These are phyloP conservation scores for Kuraishia hungarica DNA, from an alignment of 805 yeast species.

Conservation along the genomic window DNA sequence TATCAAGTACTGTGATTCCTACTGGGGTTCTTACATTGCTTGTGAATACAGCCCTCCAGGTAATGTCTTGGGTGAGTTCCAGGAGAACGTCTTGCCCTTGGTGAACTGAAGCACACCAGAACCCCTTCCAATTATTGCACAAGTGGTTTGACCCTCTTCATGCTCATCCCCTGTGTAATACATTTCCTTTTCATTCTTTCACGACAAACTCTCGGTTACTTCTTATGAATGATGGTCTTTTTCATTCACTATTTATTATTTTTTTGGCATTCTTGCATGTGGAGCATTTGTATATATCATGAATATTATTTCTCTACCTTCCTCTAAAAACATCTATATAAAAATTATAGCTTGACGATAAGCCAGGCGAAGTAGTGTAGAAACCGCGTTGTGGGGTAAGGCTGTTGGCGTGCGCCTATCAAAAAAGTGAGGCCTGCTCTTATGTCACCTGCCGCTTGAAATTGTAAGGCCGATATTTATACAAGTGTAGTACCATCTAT, in stretches of 20 bases:
- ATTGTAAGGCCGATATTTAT: background rate
- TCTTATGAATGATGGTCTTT: background rate
- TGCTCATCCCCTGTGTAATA: background rate
- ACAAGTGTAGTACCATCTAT: background rate
- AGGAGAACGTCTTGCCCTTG: constrained; percentile 24
- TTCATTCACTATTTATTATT: background rate
- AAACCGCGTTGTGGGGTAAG: background rate
- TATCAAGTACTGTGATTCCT: constrained; percentile 42
- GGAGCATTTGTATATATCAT: background rate
- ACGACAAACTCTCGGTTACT: background rate
- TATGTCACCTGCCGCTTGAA: no score
- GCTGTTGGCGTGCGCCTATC: background rate
- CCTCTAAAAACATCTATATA: no score
- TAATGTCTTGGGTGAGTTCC: constrained; percentile 43
- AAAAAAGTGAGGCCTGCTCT: background rate
- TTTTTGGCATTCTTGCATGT: background rate
- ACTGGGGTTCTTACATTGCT: constrained; percentile 46
- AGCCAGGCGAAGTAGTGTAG: no score
- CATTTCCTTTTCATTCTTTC: background rate
- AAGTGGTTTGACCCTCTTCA: no score
- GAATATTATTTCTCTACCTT: background rate
- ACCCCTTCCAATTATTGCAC: background rate
- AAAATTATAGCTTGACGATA: no score
- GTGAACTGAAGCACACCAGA: background rate
- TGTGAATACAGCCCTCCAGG: constrained; percentile 76